Conservation (phyloP, 768 basidiomycete genomes). For the Lentinula boryana region DNA sequence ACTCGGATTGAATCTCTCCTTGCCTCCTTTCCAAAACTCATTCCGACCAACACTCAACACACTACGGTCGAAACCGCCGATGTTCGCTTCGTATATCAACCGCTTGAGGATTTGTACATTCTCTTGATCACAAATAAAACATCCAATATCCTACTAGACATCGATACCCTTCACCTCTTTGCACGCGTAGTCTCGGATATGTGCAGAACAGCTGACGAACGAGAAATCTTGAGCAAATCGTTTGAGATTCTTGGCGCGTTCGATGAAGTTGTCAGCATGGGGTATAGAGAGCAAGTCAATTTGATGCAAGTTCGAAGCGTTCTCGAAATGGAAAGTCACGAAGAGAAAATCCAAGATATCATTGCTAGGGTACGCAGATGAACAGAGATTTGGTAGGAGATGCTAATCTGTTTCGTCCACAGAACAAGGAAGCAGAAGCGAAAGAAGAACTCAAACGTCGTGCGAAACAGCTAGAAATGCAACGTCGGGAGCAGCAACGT, state of each 20-base stretch:
- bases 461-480: slow-evolving; percentile 97
- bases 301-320: slow-evolving; percentile 74
- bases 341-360: slow-evolving; percentile 96
- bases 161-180: slow-evolving; percentile 92
- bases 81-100: slow-evolving; percentile 95
- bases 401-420: neutral
- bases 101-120: slow-evolving; percentile 94
- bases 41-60: slow-evolving; percentile 91
- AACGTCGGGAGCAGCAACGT: slow-evolving; percentile 88
- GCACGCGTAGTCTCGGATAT: slow-evolving; percentile 91
- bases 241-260: slow-evolving; percentile 95
- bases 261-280: slow-evolving; percentile 92
- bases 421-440: slow-evolving; percentile 99
- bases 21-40: slow-evolving; percentile 95
- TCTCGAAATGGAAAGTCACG: slow-evolving; percentile 87
- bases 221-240: slow-evolving; percentile 83
- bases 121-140: slow-evolving; percentile 97
- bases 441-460: slow-evolving; percentile 98
- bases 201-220: slow-evolving; percentile 80
- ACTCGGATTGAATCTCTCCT: slow-evolving; percentile 93
- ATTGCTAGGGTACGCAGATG: slow-evolving; percentile 74
- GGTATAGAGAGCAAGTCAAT: slow-evolving; percentile 76
- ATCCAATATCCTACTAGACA: slow-evolving; percentile 98
- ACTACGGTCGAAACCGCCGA: slow-evolving; percentile 95
- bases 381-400: neutral